These are phyloP conservation scores for Beauveria rudraprayagi DNA, from an alignment of 2,329 filamentous ascomycete species.

Conservation along the genomic window DNA sequence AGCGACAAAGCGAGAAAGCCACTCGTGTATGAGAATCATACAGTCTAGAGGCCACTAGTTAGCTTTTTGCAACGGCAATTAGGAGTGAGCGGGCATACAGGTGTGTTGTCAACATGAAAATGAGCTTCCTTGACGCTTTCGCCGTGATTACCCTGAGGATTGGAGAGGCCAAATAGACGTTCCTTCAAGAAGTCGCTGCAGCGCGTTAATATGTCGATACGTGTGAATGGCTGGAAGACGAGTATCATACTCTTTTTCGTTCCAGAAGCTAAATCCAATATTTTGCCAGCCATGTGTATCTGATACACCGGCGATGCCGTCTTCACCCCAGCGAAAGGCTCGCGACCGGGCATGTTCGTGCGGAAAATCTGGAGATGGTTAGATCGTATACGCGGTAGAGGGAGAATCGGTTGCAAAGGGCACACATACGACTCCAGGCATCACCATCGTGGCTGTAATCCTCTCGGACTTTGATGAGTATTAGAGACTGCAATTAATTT, in stretches of 20 bases:
- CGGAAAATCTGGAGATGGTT: conserved; percentile 62
- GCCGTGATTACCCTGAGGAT: conserved; percentile 94
- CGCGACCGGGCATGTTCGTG: conserved; percentile 86
- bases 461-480: conserved; percentile 57
- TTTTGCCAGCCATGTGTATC: conserved; percentile 89
- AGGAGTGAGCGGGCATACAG: conserved; percentile 34
- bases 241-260: conserved; percentile 75
- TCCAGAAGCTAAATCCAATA: conserved; percentile 95
- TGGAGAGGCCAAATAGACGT: conserved; percentile 87
- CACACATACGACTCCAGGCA: conserved; percentile 79
- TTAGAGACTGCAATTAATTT: conserved; percentile 13
- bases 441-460: conserved; percentile 87
- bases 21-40: conserved; percentile 21
- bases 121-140: conserved; percentile 96
- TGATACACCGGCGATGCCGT: conserved; percentile 89
- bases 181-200: conserved; percentile 85
- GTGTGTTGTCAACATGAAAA: conserved; percentile 93
- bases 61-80: conserved; percentile 14
- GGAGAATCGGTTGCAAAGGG: conserved; percentile 18
- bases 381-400: not conserved
- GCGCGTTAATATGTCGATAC: conserved; percentile 28
- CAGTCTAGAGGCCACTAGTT: conserved; percentile 32
- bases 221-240: not conserved
- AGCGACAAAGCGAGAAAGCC: conserved; percentile 12
- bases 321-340: conserved; percentile 91